A percentile compares a stretch with the other conserved stretches of the same genome.
These are phyloP conservation scores for Batkoa obscura DNA, from an alignment of 371 early-diverging fungal species.

Conservation along the genomic window DNA sequence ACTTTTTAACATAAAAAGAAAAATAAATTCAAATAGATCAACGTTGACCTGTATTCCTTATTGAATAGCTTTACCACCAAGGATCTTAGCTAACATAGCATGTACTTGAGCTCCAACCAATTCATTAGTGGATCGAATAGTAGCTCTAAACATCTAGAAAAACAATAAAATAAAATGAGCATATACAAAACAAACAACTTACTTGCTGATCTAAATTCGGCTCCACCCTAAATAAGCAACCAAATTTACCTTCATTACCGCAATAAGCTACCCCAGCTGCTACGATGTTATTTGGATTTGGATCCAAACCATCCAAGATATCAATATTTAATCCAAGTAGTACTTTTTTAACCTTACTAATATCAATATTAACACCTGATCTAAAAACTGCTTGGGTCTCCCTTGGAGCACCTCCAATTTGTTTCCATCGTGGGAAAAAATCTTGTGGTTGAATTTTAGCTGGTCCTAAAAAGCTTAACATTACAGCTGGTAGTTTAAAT, in stretches of 20 bases:
- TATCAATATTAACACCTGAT: constrained; percentile 29
- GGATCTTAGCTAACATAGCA: neutral
- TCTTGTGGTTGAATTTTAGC: constrained; percentile 55
- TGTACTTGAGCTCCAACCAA: neutral
- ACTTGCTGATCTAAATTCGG: constrained; percentile 75
- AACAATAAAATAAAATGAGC: neutral
- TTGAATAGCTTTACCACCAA: constrained; percentile 2
- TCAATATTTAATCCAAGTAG: constrained; percentile 48
- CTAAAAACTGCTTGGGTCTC: constrained; percentile 55
- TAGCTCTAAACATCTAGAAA: constrained; percentile 75
- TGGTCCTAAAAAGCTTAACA: constrained; percentile 76
- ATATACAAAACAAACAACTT: constrained; percentile 12
- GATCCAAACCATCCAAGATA: constrained; percentile 63
- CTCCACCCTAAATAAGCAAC: constrained; percentile 78
- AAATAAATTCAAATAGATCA: neutral
- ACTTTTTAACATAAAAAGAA: neutral
- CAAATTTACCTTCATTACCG: constrained; percentile 61
- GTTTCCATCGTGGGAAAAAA: constrained; percentile 88
- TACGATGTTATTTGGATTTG: constrained; percentile 71
- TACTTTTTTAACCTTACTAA: constrained; percentile 20
- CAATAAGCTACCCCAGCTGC: constrained; percentile 72
- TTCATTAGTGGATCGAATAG: constrained; percentile 70
- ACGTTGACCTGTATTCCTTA: neutral
- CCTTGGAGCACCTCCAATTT: constrained; percentile 69
- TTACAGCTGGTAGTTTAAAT: constrained; percentile 54